Base-by-base conservation (phyloP, 2,329 filamentous ascomycete genomes). In the Hypoxylon sp. region DNA sequence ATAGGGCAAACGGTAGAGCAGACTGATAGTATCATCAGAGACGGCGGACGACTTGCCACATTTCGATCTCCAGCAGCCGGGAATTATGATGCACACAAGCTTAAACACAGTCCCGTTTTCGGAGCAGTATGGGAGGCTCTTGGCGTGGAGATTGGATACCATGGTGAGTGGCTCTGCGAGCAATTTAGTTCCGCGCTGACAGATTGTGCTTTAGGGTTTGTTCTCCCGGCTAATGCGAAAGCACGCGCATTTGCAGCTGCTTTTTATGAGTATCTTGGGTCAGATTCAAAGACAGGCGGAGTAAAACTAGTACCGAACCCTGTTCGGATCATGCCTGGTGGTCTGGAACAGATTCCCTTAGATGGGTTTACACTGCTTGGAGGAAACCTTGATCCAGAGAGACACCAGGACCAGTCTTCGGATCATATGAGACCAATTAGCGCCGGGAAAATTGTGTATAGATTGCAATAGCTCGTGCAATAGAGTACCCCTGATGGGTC, bases 321-420 rank as follows among this genome's bases (percentile, higher is more conserved):
- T 11, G 19, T 50, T 13, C 40, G 40, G 6, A 36, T 45, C 13
- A 50, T 50, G 51, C 34, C 32, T 13, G 51, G 44, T 12, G 40
- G 51, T 11, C 35, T 55, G 5, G 45, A 42, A 4, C 38, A 17
- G 8, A 48, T 48, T n/a, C 37, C 43, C 3, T 29, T 29, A 13
- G 51, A 49, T 15, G 40, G 44, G 5, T 54, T 49, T 16, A 12
- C 41, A 21, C 13, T 54, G n/a, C 37, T 44, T n/a, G 17, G 31
- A n/a, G n/a, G n/a, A n/a, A n/a, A n/a, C n/a, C n/a, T n/a, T n/a
- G n/a, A n/a, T n/a, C n/a, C n/a, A n/a, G n/a, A n/a, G n/a, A n/a
- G n/a, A n/a, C n/a, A n/a, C n/a, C n/a, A n/a, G n/a, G n/a, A n/a
- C n/a, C n/a, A n/a, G n/a, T n/a, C n/a, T n/a, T n/a, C n/a, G n/a